These are phyloP conservation scores for Jacaranda copaia DNA, from an alignment of 257 asterid genomes.

Conservation along the genomic window DNA sequence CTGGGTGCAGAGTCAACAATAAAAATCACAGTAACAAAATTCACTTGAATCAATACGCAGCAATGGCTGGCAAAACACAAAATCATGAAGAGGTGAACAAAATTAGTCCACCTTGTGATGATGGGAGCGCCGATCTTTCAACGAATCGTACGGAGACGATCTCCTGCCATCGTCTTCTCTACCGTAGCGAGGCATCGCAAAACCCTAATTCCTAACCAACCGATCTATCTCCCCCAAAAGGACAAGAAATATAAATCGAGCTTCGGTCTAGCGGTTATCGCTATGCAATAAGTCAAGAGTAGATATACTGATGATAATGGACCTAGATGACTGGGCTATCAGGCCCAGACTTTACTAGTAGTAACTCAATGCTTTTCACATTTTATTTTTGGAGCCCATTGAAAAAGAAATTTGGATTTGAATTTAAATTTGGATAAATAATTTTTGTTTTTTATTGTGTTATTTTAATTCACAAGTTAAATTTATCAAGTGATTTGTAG, in stretches of 20 bases:
- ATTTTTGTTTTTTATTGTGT: too few relatives aligned
- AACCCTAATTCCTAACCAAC: slow-evolving; percentile 38
- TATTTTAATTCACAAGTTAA: too few relatives aligned
- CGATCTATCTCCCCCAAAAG: background rate
- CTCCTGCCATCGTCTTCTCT: slow-evolving; percentile 60
- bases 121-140: slow-evolving; percentile 54
- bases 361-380: too few relatives aligned
- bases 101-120: slow-evolving; percentile 48
- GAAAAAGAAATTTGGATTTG: too few relatives aligned
- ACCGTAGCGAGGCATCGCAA: slow-evolving; percentile 58
- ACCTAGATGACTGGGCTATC: too few relatives aligned
- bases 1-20: slow-evolving; percentile 14
- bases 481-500: too few relatives aligned
- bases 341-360: too few relatives aligned
- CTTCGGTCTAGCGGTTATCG: background rate
- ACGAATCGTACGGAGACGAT: slow-evolving; percentile 57
- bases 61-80: slow-evolving; percentile 22
- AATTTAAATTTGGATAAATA: too few relatives aligned
- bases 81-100: slow-evolving; percentile 14
- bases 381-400: too few relatives aligned
- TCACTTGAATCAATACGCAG: slow-evolving; percentile 10
- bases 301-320: too few relatives aligned
- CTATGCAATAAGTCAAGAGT: background rate
- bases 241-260: background rate
- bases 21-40: background rate